phyloP scores from a whole-genome alignment of 2,329 filamentous ascomycete genomes.

The Camillea tinctor region DNA sequence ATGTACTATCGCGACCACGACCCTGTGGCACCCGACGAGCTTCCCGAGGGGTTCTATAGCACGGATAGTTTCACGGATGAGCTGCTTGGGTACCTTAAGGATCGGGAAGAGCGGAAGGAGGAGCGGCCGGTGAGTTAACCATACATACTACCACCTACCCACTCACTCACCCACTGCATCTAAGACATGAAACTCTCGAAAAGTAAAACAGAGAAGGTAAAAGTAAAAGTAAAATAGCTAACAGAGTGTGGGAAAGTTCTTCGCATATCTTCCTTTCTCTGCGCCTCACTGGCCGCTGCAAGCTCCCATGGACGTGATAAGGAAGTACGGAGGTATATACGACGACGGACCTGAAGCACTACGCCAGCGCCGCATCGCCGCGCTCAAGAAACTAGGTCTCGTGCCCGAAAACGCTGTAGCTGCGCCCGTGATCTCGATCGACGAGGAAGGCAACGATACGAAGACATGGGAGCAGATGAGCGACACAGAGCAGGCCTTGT shows the following conservation, averaged over 20 bases:
- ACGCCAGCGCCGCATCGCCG: constrained; percentile 40
- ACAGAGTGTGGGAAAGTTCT: constrained; percentile 32
- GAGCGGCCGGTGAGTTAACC: not conserved
- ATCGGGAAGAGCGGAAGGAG: constrained; percentile 24
- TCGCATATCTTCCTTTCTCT: constrained; percentile 47
- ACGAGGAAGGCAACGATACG: not conserved
- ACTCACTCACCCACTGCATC: no score
- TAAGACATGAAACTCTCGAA: no score
- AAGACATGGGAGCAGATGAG: constrained; percentile 18
- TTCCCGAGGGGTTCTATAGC: constrained; percentile 44
- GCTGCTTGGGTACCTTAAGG: constrained; percentile 40
- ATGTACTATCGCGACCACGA: not conserved
- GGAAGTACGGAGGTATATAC: constrained; percentile 48
- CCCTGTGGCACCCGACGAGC: not conserved
- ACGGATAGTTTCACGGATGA: constrained; percentile 43
- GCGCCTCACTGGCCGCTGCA: constrained; percentile 55
- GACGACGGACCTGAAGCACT: constrained; percentile 49
- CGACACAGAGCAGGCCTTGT: constrained; percentile 9
- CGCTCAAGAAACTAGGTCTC: constrained; percentile 29
- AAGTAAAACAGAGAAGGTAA: no score
- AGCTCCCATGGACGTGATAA: constrained; percentile 44
- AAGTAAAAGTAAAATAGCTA: no score
- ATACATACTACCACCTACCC: no score
- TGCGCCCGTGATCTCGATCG: not conserved
- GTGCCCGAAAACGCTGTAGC: constrained; percentile 33